Conservation (phyloP, 2,329 filamentous ascomycete genomes). For the Fusarium subtropicale region DNA sequence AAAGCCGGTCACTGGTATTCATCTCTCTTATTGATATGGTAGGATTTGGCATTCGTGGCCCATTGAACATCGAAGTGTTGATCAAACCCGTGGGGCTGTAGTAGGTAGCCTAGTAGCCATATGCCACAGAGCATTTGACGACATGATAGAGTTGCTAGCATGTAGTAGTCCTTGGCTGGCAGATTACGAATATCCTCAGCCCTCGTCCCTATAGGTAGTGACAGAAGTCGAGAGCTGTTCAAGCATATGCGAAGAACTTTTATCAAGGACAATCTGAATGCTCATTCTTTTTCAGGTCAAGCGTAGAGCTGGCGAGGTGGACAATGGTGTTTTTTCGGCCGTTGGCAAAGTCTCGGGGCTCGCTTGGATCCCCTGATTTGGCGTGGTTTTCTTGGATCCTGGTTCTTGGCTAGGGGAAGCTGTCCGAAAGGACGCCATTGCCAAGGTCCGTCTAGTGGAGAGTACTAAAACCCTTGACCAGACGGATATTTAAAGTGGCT, state of each 20-base stretch:
- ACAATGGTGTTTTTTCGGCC: conserved; percentile 34
- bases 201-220: neutral
- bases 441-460: conserved; percentile 32
- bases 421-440: conserved; percentile 40
- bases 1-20: conserved; percentile 8
- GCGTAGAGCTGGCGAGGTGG: neutral
- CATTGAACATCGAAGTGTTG: conserved; percentile 5
- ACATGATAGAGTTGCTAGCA: neutral
- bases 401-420: conserved; percentile 40
- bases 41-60: conserved; percentile 4
- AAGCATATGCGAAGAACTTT: neutral
- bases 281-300: conserved; percentile 6
- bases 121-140: neutral
- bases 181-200: neutral
- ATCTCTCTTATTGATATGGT: conserved; percentile 3
- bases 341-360: conserved; percentile 32
- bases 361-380: conserved; percentile 33
- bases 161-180: neutral
- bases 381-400: conserved; percentile 19
- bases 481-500: conserved; percentile 37
- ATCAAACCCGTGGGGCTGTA: conserved; percentile 8
- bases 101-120: neutral
- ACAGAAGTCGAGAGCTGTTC: neutral
- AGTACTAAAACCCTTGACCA: conserved; percentile 37
- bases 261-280: neutral